Evolutionary conservation across 169 alveolate genomes (phyloP).

Genomic region (Perkinsus olseni): DNA sequence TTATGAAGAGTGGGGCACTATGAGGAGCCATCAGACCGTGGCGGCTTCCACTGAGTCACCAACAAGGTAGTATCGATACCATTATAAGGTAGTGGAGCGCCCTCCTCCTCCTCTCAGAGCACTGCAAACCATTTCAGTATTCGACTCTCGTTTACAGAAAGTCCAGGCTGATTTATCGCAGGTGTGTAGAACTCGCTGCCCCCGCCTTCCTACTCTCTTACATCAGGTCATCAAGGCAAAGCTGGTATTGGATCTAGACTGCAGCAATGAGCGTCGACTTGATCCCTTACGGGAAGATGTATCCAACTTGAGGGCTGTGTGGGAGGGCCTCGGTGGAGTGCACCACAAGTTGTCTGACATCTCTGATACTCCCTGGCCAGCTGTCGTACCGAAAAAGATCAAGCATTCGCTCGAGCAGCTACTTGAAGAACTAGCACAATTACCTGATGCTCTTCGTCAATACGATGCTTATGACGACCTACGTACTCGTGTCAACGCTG

Average conservation of each 20-base stretch:
- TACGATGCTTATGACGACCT: conserved; percentile 87
- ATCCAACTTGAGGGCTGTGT: conserved; percentile 67
- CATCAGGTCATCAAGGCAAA: conserved; percentile 50
- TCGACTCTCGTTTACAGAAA: conserved; percentile 23
- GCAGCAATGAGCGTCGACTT: conserved; percentile 62
- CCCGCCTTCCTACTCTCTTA: no score
- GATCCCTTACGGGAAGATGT: conserved; percentile 72
- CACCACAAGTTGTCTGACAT: conserved; percentile 57
- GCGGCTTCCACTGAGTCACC: background rate
- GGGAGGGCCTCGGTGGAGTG: conserved; percentile 74
- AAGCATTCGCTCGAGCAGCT: conserved; percentile 72
- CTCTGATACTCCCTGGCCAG: conserved; percentile 69
- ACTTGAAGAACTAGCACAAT: conserved; percentile 60
- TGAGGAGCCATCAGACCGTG: conserved; percentile 23
- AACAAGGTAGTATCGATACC: background rate
- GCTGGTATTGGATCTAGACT: conserved; percentile 61
- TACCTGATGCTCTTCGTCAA: conserved; percentile 68
- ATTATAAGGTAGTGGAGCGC: background rate
- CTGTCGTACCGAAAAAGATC: conserved; percentile 65
- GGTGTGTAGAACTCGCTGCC: background rate
- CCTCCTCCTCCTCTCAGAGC: conserved; percentile 30
- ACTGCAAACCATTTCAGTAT: conserved; percentile 22
- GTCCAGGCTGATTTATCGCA: background rate
- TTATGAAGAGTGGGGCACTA: conserved; percentile 36
- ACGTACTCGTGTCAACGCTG: conserved; percentile 31